phyloP scores from a whole-genome alignment of 768 basidiomycete genomes.

The Exsudoporus frostii region DNA sequence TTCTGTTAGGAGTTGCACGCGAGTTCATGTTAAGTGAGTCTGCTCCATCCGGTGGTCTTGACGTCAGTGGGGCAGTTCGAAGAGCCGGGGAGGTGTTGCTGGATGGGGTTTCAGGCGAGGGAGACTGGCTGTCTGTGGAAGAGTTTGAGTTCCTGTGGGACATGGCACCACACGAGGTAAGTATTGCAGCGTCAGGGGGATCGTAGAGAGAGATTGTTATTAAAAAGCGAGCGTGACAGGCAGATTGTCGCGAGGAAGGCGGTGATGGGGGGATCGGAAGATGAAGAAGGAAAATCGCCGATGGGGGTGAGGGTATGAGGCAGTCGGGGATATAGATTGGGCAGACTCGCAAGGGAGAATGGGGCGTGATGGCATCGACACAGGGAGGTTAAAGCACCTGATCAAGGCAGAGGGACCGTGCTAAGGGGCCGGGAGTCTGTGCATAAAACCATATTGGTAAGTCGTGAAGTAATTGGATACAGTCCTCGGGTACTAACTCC shows the following conservation, averaged over 20 bases:
- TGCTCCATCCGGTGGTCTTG: conserved; percentile 35
- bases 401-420: conserved; percentile 14
- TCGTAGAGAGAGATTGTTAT: conserved; percentile 23
- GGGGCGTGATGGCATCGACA: conserved; percentile 31
- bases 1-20: conserved; percentile 45
- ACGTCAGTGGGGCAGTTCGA: conserved; percentile 33
- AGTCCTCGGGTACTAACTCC: conserved; percentile 33
- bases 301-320: conserved; percentile 13
- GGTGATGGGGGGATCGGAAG: conserved; percentile 29
- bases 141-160: conserved; percentile 47
- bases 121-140: conserved; percentile 49
- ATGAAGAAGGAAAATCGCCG: conserved; percentile 28
- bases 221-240: conserved; percentile 19
- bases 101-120: conserved; percentile 42
- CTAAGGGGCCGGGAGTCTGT: conserved; percentile 31
- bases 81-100: conserved; percentile 47
- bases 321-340: conserved; percentile 32
- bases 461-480: conserved; percentile 31
- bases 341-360: conserved; percentile 24
- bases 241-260: conserved; percentile 22
- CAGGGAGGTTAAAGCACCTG: conserved; percentile 31
- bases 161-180: conserved; percentile 34
- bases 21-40: conserved; percentile 20
- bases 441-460: conserved; percentile 32
- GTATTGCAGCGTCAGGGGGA: conserved; percentile 23